These are phyloP conservation scores for Cryptosporidium ryanae DNA, from an alignment of 169 alveolate genomes.

Conservation along the genomic window DNA sequence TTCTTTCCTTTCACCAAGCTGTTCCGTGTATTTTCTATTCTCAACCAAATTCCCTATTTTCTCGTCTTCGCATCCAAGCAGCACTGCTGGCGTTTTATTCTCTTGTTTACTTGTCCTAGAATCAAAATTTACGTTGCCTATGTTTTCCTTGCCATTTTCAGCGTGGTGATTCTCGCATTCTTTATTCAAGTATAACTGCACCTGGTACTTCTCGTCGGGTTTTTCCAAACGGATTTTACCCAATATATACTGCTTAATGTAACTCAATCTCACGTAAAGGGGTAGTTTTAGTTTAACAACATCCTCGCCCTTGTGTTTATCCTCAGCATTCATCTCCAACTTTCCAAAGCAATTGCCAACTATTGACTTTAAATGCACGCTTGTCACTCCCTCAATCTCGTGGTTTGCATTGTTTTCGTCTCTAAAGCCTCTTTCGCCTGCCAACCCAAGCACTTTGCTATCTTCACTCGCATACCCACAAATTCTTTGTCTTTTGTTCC, in stretches of 20 bases:
- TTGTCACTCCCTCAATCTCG: not conserved
- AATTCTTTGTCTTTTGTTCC: conserved; percentile 7
- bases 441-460: not conserved
- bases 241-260: conserved; percentile 24
- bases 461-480: not conserved
- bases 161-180: no score
- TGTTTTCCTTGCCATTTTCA: no score
- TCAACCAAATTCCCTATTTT: no score
- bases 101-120: no score
- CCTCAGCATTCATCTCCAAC: not conserved
- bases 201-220: conserved; percentile 6
- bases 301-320: conserved; percentile 5
- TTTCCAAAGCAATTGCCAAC: not conserved
- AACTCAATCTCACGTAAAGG: conserved; percentile 16
- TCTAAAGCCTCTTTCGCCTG: not conserved
- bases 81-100: no score
- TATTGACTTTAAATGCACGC: conserved; percentile 25
- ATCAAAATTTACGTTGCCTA: no score
- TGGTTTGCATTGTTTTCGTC: not conserved
- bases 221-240: conserved; percentile 48
- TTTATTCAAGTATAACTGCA: not conserved
- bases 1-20: no score
- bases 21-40: no score
- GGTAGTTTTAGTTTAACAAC: conserved; percentile 35
- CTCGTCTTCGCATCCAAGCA: no score